A percentile compares a stretch with the other conserved stretches of the same genome.
These are phyloP conservation scores for Phaeotremella skinneri DNA, from an alignment of 768 basidiomycete genomes.

Conservation along the genomic window DNA sequence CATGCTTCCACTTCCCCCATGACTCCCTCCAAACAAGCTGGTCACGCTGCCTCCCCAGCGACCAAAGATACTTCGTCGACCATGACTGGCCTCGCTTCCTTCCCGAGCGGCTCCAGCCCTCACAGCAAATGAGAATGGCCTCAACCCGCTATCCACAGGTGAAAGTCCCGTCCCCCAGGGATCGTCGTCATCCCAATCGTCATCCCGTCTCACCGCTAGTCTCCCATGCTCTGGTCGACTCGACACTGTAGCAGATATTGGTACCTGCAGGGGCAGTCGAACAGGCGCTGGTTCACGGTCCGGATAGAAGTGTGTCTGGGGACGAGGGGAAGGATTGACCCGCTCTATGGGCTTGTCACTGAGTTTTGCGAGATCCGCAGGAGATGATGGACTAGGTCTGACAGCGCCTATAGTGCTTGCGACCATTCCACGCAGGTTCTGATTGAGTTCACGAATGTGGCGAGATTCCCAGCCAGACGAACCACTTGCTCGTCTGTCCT, in stretches of 20 bases:
- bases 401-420: slow-evolving; percentile 19
- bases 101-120: slow-evolving; percentile 45
- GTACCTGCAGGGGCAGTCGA: slow-evolving; percentile 18
- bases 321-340: slow-evolving; percentile 19
- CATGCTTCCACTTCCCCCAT: slow-evolving; percentile 53
- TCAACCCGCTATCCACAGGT: slow-evolving; percentile 29
- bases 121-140: slow-evolving; percentile 53
- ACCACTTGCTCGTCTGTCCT: background rate
- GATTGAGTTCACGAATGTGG: slow-evolving; percentile 17
- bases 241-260: slow-evolving; percentile 26
- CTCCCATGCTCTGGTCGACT: slow-evolving; percentile 7
- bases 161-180: slow-evolving; percentile 31
- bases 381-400: slow-evolving; percentile 41
- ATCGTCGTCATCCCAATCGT: slow-evolving; percentile 27
- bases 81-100: slow-evolving; percentile 38
- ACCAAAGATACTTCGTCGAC: slow-evolving; percentile 45
- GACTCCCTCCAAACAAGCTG: slow-evolving; percentile 51
- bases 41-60: slow-evolving; percentile 50
- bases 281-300: slow-evolving; percentile 29
- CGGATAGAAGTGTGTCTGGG: slow-evolving; percentile 38
- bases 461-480: slow-evolving; percentile 11
- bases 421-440: slow-evolving; percentile 19
- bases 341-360: slow-evolving; percentile 2
- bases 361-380: slow-evolving; percentile 31
- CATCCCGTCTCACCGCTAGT: slow-evolving; percentile 6